Base-by-base conservation (phyloP, 2,329 filamentous ascomycete species). In the Aspergillus fumigatiaffinis region DNA sequence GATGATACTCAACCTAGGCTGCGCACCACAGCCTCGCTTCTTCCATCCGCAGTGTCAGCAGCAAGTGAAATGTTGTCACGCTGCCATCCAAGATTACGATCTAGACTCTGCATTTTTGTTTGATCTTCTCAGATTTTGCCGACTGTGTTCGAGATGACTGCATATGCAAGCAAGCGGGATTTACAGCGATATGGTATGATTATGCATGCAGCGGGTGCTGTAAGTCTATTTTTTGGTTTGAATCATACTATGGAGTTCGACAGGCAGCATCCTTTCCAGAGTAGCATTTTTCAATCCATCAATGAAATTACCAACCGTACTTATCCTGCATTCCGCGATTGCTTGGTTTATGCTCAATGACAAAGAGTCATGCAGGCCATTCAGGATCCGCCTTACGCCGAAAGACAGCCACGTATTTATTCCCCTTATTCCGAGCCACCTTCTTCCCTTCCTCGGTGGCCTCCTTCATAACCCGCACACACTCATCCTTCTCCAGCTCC, bases 361-460 rank as follows among this genome's bases (percentile, higher is more conserved):
- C 32, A 35, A 35, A 17, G 32, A 35, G 28, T 63, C 55, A 69
- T 50, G 60, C 59, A 60, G 70, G 65, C 91, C 91, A 96, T 20
- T 84, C 81, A 7, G 91, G 92, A 77, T 96, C 88, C 69, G 89
- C 87, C 60, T 88, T 76, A 61, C 94, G 86, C 69, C 89, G 84
- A 73, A 94, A 99, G 51, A 96, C 84, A 44, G 92, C 93, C 50
- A 97, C 88, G 76, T 89, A 96, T 77, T 97, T 99, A 70, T 86
- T 84, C 0, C 94, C 94, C 46, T 90, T 86, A 76, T 97, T 96
- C 71, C 94, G 85, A 66, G 87, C 85, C 14, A 99, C 94, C 79
- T 99, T 99, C 80, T 96, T 97, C 35, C 92, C 91, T 78, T 99
- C 95, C 74, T 99, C 94, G 3, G 95, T 99, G 77, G 94, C 92